Percentiles rank a stretch among this genome's conserved stretches.
These are phyloP conservation scores for Lunularia cruciata DNA, from an alignment of 225 moss, liverwort and hornwort species.

Conservation along the genomic window DNA sequence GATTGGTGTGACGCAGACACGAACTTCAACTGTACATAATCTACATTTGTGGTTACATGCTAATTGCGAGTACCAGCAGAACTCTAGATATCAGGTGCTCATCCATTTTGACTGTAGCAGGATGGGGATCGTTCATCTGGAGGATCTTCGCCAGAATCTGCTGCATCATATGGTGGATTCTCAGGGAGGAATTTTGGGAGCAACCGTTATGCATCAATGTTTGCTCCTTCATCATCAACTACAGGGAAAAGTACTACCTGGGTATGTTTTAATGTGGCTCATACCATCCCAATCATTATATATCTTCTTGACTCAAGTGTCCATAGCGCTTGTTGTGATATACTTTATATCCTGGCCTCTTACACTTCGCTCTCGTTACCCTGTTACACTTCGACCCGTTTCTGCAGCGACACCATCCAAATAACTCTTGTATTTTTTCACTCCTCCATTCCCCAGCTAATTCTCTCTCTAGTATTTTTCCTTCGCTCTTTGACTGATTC, in stretches of 20 bases:
- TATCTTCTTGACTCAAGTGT: too few species aligned
- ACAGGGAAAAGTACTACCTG: slow-evolving; percentile 50
- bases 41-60: background rate
- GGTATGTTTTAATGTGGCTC: slow-evolving; percentile 48
- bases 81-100: background rate
- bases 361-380: too few species aligned
- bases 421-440: too few species aligned
- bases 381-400: too few species aligned
- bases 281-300: background rate
- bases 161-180: slow-evolving; percentile 45
- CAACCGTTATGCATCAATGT: slow-evolving; percentile 69
- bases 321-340: too few species aligned
- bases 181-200: slow-evolving; percentile 61
- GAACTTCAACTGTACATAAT: background rate
- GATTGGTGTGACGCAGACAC: too few species aligned
- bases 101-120: slow-evolving; percentile 30
- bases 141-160: slow-evolving; percentile 81
- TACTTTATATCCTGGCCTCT: too few species aligned
- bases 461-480: too few species aligned
- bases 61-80: background rate
- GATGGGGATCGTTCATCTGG: slow-evolving; percentile 82
- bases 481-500: too few species aligned
- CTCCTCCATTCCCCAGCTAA: too few species aligned
- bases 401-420: too few species aligned
- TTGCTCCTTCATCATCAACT: slow-evolving; percentile 41